Evolutionary conservation across 257 asterid genomes (phyloP), one percentile per base, ranked within the genome.

Genomic region (Eustoma russellianum): DNA sequence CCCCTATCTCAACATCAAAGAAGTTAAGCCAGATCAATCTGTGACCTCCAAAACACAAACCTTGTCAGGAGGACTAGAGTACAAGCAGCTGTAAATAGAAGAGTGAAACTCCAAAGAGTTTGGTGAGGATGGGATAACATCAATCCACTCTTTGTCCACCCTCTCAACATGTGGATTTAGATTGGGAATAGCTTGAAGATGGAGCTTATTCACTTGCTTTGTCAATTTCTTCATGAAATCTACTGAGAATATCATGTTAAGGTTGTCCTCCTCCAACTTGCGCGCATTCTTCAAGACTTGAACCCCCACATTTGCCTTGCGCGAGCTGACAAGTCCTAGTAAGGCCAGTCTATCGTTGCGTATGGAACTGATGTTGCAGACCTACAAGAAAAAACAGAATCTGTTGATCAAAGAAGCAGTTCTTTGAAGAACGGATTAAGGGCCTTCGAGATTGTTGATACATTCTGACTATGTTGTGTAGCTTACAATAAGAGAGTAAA

Each of bases 61-160:
- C 68, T 82, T 78, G 54, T 56, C 47, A 9, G 70, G 62, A 52
- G 80, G 70, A 64, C 77, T 63, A 52, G 72, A 66, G 55, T 75
- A 61, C 76, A 91, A 79, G 73, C 81, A 82, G 59, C 77, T 63
- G 58, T 75, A 80, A 54, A 91, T 69, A 9, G 96, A 84, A 50
- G 83, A 73, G 30, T 59, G 82, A n/a, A 91, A 82, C 75, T 80
- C 95, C 51, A 61, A 70, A 9, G 94, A 91, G 67, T 82, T 91
- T 17, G 78, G 84, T 15, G 78, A 61, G 3, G 81, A 61, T 46
- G 95, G 89, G 30, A 56, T 51, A 15, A 87, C 81, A 58, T 84
- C 79, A 15, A 79, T 61, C 96, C 96, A 91, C 28, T 78, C 96
- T 48, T 77, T 75, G 41, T 75, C 83, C 13, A 80, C 80, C 78